phyloP scores from a whole-genome alignment of 306 rosid genomes.

The Sophora flavescens region DNA sequence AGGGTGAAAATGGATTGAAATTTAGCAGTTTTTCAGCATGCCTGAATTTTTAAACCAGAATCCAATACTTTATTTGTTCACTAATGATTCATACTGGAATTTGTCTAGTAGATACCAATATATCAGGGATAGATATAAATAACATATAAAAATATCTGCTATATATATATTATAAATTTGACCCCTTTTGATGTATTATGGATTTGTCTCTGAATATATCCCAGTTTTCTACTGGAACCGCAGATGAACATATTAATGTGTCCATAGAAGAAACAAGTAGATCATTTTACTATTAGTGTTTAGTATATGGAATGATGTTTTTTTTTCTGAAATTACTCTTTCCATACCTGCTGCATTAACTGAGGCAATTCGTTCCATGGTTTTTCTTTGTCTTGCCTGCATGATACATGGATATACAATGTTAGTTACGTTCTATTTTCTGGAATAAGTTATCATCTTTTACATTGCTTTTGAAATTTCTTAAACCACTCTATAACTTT shows the following conservation, averaged over 20 bases:
- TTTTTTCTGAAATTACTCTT: constrained; percentile 14
- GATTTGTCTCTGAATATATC: not conserved
- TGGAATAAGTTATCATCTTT: not conserved
- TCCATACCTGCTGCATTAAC: constrained; percentile 40
- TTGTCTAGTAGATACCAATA: constrained; percentile 38
- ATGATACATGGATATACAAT: constrained; percentile 35
- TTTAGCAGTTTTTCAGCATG: not conserved
- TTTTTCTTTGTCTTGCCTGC: constrained; percentile 77
- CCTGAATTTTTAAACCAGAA: not conserved
- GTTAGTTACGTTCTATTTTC: constrained; percentile 19
- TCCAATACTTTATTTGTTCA: not conserved
- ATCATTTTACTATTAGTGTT: not conserved
- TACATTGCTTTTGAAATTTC: not conserved
- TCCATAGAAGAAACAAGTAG: not conserved
- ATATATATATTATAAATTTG: too few relatives aligned
- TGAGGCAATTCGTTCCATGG: constrained; percentile 65
- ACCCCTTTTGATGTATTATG: too few relatives aligned
- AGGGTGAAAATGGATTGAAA: not conserved
- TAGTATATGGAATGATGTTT: constrained; percentile 2
- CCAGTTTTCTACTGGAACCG: constrained; percentile 34
- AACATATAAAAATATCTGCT: too few relatives aligned
- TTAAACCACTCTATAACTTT: not conserved
- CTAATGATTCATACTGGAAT: constrained; percentile 24
- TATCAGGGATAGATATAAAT: too few relatives aligned
- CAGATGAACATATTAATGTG: not conserved